phyloP scores from a whole-genome alignment of 768 basidiomycete genomes.

The Auricularia sp. region DNA sequence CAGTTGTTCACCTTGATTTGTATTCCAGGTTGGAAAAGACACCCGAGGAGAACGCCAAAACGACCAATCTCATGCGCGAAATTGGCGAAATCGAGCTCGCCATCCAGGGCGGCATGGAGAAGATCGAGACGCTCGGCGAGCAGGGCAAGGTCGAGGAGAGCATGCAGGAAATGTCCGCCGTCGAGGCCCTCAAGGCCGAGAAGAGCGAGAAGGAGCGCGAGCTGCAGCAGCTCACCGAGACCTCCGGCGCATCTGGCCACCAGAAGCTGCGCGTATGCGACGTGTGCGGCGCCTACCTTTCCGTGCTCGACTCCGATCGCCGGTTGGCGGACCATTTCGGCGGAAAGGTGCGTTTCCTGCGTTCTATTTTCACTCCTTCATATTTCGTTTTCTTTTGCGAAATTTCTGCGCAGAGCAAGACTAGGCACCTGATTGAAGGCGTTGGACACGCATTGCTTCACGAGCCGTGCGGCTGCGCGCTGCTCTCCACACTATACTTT shows the following conservation, averaged over 20 bases:
- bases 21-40: constrained; percentile 86
- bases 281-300: constrained; percentile 98
- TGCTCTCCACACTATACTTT: no score
- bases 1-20: no score
- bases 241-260: constrained; percentile 97
- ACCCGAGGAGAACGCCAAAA: constrained; percentile 98
- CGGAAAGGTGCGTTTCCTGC: constrained; percentile 67
- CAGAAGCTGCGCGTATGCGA: constrained; percentile 99
- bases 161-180: constrained; percentile 94
- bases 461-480: no score
- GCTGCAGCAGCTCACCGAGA: constrained; percentile 91
- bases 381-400: no score
- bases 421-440: no score
- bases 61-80: constrained; percentile 97
- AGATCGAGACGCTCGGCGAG: constrained; percentile 92
- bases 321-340: constrained; percentile 99
- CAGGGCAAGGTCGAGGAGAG: constrained; percentile 99
- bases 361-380: no score
- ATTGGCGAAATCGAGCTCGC: constrained; percentile 99
- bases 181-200: constrained; percentile 93
- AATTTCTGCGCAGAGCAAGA: no score
- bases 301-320: constrained; percentile 94
- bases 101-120: constrained; percentile 96
- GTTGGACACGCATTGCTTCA: no score
- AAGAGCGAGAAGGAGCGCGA: constrained; percentile 97